These are phyloP conservation scores for Stachybotrys echinatus DNA, from an alignment of 2,329 filamentous ascomycete genomes.

Conservation along the genomic window DNA sequence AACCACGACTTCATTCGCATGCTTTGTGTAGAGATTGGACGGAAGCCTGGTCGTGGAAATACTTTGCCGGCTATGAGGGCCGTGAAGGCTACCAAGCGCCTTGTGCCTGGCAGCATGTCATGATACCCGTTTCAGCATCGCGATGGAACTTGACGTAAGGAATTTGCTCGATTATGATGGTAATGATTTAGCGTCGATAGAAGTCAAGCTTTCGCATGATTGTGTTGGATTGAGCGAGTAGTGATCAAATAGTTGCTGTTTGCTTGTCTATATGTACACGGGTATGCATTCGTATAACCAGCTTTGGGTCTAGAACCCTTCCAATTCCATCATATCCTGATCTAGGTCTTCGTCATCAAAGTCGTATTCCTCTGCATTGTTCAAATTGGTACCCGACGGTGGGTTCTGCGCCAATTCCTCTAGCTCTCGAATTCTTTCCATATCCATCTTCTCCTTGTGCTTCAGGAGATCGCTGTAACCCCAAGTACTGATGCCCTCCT, in stretches of 20 bases:
- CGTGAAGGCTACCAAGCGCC: conserved; percentile 44
- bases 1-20: conserved; percentile 84
- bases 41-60: conserved; percentile 60
- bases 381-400: conserved; percentile 9
- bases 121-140: too few relatives aligned
- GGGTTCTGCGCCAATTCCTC: conserved; percentile 34
- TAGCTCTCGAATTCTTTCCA: conserved; percentile 61
- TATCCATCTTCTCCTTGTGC: conserved; percentile 71
- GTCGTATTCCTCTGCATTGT: conserved; percentile 36
- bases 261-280: not conserved
- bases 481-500: conserved; percentile 94
- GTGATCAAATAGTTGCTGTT: too few relatives aligned
- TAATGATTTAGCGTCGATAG: too few relatives aligned
- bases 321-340: conserved; percentile 50
- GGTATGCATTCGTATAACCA: not conserved
- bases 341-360: conserved; percentile 49
- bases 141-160: too few relatives aligned
- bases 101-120: conserved; percentile 9
- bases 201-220: too few relatives aligned
- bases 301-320: conserved; percentile 20
- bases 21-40: conserved; percentile 81
- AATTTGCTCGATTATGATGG: too few relatives aligned
- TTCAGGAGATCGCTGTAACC: conserved; percentile 70
- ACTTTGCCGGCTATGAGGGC: conserved; percentile 55
- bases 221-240: not conserved